Base-by-base conservation (phyloP, 306 rosid genomes). In the Oxytropis ochrocephala region DNA sequence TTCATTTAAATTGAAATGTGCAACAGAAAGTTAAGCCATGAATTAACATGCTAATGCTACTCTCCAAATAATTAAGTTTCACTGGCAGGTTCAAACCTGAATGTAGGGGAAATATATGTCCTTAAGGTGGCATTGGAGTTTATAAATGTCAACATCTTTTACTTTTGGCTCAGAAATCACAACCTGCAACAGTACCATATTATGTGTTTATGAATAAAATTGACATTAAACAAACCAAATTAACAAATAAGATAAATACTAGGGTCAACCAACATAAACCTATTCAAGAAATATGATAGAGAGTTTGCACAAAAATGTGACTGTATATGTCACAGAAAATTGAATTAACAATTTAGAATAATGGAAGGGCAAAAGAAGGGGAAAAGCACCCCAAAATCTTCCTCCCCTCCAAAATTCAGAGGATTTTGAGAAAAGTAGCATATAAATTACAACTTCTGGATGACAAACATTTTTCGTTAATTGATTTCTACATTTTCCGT, bases 31-130 rank as follows among this genome's bases (percentile, higher is more conserved):
- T 1, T 21, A 21, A 21, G 24, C 24, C 24, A 21, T 21, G 24
- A 21, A 21, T 1, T 21, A 21, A 21, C 24, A 21, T 21, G 24
- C 1, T 21, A 21, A 21, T 21, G 24, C 1, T 21, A 21, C 24
- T 21, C 24, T 21, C 24, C 24, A 21, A 21, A 21, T 1, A 21
- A 21, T 21, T 21, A 21, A 21, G 24, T 21, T 21, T 21, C 24
- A 21, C 1, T 2, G 24, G 2, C 24, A 48, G 43, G 61, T 46
- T 30, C 60, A 59, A 62, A 85, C 93, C 93, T 88, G 90, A 69
- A 88, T 83, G 59, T 88, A 88, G 1, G 93, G 93, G 43, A 85
- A 88, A 64, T 88, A 88, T 41, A 85, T 83, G 64, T 88, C 90
- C 76, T 88, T 88, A 24, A 88, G 75, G 78, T 50, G 71, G 82